Base-by-base conservation (phyloP, 805 yeast genomes). In the Yamadazyma nakazawae region DNA sequence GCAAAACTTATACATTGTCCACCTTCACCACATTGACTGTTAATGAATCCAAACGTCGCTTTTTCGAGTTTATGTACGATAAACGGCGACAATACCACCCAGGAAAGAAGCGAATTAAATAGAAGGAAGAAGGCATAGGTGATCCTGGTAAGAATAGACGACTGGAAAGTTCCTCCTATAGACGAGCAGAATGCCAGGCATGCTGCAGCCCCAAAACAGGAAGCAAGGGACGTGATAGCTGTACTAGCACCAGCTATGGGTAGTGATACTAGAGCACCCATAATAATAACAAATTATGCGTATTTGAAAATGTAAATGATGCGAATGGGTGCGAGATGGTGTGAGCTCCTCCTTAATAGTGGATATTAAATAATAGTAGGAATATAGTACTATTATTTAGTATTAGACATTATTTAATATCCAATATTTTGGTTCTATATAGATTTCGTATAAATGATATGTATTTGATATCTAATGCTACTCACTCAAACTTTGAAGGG, bases 71-170 rank as follows among this genome's bases (percentile, higher is more conserved):
- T 80, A 48, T 80, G 74, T 16, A 85, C 76, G 4, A 92, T 82
- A 64, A 86, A 85, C 51, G 89, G 89, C 14, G 95, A 82, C 46
- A 94, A 78, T 68, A 87, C 88, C n/a, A 89, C 68, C 99, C 99
- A 94, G 10, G 97, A 88, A 13, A 94, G 51, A 25, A 89, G 70
- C 18, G 96, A 86, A 69, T 91, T 92, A 21, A 87, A 49, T 25
- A 89, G 68, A 49, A 94, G 79, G 37, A 91, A 68, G 31, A 84
- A 52, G 7, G 98, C 99, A 66, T 94, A 94, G 39, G 88, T 79
- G 25, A 92, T 71, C 60, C 99, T 79, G 5, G 99, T 92, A 51
- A 91, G 84, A 21, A 89, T 74, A 7, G 91, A 81, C 14, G 94
- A 85, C 47, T 85, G 74, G 58, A 84, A 80, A 21, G 82, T 78